A percentile compares a stretch with the other conserved stretches of the same genome.
Conservation (phyloP, 805 yeast genomes). For the Metschnikowia arizonensis region DNA sequence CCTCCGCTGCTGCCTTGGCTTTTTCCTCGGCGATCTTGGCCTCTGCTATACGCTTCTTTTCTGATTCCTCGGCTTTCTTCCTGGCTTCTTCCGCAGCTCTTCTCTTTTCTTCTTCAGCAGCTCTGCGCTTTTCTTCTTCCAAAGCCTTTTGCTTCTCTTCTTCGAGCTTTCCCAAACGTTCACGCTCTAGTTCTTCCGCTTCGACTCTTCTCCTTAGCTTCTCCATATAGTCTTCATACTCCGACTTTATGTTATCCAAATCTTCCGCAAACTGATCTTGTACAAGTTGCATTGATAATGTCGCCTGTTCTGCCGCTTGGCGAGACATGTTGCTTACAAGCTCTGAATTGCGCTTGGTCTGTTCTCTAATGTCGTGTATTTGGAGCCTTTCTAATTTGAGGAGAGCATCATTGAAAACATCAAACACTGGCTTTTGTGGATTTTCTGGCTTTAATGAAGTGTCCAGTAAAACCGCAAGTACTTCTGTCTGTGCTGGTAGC, state of each 20-base stretch:
- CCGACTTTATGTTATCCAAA: background rate
- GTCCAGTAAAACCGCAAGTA: background rate
- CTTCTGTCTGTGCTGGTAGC: conserved; percentile 1
- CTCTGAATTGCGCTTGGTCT: background rate
- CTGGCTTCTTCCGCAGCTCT: conserved; percentile 18
- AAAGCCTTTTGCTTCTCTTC: conserved; percentile 14
- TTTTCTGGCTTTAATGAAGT: background rate
- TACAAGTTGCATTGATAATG: background rate
- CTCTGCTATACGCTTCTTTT: conserved; percentile 9
- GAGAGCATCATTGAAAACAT: conserved; percentile 9
- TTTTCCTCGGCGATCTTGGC: conserved; percentile 16
- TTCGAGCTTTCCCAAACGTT: conserved; percentile 6
- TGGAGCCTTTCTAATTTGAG: conserved; percentile 5
- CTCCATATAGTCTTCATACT: background rate
- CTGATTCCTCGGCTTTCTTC: conserved; percentile 16
- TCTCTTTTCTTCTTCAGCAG: conserved; percentile 14
- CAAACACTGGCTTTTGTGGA: conserved; percentile 2
- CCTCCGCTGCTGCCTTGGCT: conserved; percentile 11
- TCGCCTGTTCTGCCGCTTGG: conserved; percentile 1
- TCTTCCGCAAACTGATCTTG: conserved; percentile 1
- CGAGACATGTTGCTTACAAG: background rate
- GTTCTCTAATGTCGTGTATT: conserved; percentile 5
- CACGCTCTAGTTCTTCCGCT: background rate
- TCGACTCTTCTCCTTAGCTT: background rate
- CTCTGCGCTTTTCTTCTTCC: conserved; percentile 8